Evolutionary conservation across 2,329 filamentous ascomycete genomes (phyloP).

Genomic region (Arthrobotrys conoides): DNA sequence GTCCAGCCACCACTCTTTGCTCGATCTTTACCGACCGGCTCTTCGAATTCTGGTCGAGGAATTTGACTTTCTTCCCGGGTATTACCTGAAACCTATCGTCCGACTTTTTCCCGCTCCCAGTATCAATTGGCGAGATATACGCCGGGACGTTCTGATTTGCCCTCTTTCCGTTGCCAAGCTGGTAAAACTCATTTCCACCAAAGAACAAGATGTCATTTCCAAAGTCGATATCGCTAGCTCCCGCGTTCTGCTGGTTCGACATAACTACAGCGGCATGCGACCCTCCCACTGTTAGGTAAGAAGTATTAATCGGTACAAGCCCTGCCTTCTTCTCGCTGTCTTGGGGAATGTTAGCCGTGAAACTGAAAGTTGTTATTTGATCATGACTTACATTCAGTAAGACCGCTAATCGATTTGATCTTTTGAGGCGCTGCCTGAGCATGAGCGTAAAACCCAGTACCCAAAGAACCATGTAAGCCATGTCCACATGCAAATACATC

Average conservation of each 20-base stretch:
- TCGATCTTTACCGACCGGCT: slow-evolving; percentile 59
- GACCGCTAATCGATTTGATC: slow-evolving; percentile 83
- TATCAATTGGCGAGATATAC: slow-evolving; percentile 63
- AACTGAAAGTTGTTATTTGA: not conserved
- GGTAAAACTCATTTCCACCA: slow-evolving; percentile 94
- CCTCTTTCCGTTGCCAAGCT: slow-evolving; percentile 90
- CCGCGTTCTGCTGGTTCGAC: slow-evolving; percentile 81
- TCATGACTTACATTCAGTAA: slow-evolving; percentile 76
- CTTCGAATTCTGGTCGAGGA: slow-evolving; percentile 53
- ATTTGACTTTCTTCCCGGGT: slow-evolving; percentile 61
- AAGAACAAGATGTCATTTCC: slow-evolving; percentile 92
- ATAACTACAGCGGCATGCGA: slow-evolving; percentile 87
- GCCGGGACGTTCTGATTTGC: slow-evolving; percentile 81
- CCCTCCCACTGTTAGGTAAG: slow-evolving; percentile 79
- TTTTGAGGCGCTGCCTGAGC: slow-evolving; percentile 82
- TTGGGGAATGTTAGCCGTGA: slow-evolving; percentile 39
- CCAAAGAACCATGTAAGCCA: slow-evolving; percentile 85
- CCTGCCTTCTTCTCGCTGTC: slow-evolving; percentile 79
- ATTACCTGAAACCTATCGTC: slow-evolving; percentile 63
- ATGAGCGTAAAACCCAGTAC: slow-evolving; percentile 91
- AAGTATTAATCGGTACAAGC: slow-evolving; percentile 82
- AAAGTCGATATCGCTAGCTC: slow-evolving; percentile 81
- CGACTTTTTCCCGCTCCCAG: slow-evolving; percentile 60
- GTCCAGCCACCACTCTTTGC: slow-evolving; percentile 62
- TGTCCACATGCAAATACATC: slow-evolving; percentile 91